These are phyloP conservation scores for Amphibolis antarctica DNA, from an alignment of 106 monocot genomes.

Conservation along the genomic window DNA sequence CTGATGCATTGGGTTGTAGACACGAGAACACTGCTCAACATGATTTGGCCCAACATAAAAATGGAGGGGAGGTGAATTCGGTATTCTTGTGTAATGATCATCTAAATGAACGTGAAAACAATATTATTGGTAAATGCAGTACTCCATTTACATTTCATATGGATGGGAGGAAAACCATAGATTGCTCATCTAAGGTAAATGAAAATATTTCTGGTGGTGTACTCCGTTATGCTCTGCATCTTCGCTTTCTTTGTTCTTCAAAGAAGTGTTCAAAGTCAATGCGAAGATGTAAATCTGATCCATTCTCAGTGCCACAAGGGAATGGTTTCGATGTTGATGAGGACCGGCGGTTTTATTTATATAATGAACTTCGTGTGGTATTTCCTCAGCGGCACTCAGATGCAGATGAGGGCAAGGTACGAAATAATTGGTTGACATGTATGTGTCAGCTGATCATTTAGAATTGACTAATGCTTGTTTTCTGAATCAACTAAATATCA, in stretches of 20 bases:
- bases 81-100: slow-evolving; percentile 1
- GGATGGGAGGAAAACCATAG: slow-evolving; percentile 12
- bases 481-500: neutral
- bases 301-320: slow-evolving; percentile 31
- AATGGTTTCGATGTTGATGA: slow-evolving; percentile 18
- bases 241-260: slow-evolving; percentile 63
- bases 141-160: slow-evolving; percentile 8
- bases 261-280: slow-evolving; percentile 46
- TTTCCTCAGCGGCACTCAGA: slow-evolving; percentile 95
- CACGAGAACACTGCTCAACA: neutral
- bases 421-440: no score
- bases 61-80: slow-evolving; percentile 4
- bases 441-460: neutral
- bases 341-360: slow-evolving; percentile 76
- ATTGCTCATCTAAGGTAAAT: slow-evolving; percentile 30
- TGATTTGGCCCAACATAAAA: slow-evolving; percentile 10
- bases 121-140: neutral
- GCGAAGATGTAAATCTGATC: slow-evolving; percentile 69
- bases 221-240: slow-evolving; percentile 83
- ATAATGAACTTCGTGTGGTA: slow-evolving; percentile 85
- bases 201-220: slow-evolving; percentile 34
- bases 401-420: slow-evolving; percentile 93
- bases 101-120: neutral
- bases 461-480: neutral
- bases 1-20: slow-evolving; percentile 9